Conservation (phyloP, 805 yeast genomes). For the Tetrapisispora phaffii region DNA sequence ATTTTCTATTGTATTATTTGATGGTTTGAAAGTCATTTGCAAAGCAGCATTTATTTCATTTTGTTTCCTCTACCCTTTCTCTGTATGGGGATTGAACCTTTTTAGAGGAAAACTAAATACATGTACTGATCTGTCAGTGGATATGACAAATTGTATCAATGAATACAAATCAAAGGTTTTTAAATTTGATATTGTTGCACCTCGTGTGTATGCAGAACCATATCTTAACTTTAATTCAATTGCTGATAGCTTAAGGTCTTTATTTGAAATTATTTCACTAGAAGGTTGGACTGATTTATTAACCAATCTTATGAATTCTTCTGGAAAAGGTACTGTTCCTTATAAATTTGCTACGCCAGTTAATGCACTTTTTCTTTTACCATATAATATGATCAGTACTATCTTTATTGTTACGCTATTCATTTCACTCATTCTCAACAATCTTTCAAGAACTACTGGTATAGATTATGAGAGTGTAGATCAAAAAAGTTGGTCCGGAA, state of each 20-base stretch:
- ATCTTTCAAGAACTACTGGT: not conserved
- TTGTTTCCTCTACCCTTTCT: conserved; percentile 1
- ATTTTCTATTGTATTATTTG: not conserved
- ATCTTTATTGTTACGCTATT: conserved; percentile 1
- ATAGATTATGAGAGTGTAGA: conserved; percentile 1
- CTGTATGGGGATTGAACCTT: conserved; percentile 3
- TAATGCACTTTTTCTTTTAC: conserved; percentile 2
- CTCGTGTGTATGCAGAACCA: not conserved
- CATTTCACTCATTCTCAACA: not conserved
- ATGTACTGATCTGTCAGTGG: not conserved
- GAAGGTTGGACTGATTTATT: conserved; percentile 4
- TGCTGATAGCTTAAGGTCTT: not conserved
- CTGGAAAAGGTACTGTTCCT: not conserved
- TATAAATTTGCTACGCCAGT: not conserved
- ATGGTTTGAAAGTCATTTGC: not conserved
- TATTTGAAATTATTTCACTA: conserved; percentile 1
- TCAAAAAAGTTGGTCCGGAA: conserved; percentile 1
- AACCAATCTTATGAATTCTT: not conserved
- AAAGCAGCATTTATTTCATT: not conserved
- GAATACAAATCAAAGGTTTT: not conserved
- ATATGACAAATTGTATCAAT: not conserved
- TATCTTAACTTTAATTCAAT: not conserved
- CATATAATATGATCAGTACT: conserved; percentile 1
- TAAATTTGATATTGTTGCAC: conserved; percentile 1
- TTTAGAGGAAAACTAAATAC: not conserved